Base-by-base conservation (phyloP, 164 flowering plant genomes). In the Kalanchoe fedtschenkoi region DNA sequence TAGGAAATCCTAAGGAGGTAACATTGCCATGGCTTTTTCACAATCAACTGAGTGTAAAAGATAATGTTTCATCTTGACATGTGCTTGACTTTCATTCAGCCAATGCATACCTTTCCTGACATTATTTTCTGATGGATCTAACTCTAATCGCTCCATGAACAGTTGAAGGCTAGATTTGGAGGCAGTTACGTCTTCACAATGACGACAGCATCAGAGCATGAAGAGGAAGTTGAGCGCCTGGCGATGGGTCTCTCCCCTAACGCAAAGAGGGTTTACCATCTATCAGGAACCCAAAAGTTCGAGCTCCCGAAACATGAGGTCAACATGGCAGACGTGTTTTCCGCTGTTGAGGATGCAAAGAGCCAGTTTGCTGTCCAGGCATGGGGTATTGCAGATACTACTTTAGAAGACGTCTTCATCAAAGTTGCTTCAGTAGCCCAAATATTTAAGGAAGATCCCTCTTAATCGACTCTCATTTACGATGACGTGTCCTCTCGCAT, bases 1-100 rank as follows among this genome's bases (percentile, higher is more conserved):
- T 93, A 28, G 99, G 97, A 66, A 87, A 93, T 64, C 83, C 99
- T 28, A 93, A 88, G 68, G 97, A 93, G 97, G 99, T 88, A 85
- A 69, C 14, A 61, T 70, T 17, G 13, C 21, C 35, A 44, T 44
- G 26, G 26, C 47, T 14, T 57, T 3, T 34, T 42, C 46, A 41
- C 47, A 16, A 17, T n/a, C n/a, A n/a, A n/a, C n/a, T n/a, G n/a
- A n/a, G n/a, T n/a, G n/a, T n/a, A n/a, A n/a, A n/a, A n/a, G n/a
- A n/a, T n/a, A n/a, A n/a, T n/a, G n/a, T n/a, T n/a, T n/a, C n/a
- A n/a, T n/a, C n/a, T n/a, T n/a, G n/a, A n/a, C n/a, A n/a, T n/a
- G n/a, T n/a, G n/a, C n/a, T n/a, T n/a, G n/a, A n/a, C n/a, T n/a
- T n/a, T n/a, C n/a, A n/a, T n/a, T n/a, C n/a, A n/a, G n/a, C n/a